These are phyloP conservation scores for Lichtheimia hyalospora DNA, from an alignment of 371 early-diverging fungal genomes.

Conservation along the genomic window DNA sequence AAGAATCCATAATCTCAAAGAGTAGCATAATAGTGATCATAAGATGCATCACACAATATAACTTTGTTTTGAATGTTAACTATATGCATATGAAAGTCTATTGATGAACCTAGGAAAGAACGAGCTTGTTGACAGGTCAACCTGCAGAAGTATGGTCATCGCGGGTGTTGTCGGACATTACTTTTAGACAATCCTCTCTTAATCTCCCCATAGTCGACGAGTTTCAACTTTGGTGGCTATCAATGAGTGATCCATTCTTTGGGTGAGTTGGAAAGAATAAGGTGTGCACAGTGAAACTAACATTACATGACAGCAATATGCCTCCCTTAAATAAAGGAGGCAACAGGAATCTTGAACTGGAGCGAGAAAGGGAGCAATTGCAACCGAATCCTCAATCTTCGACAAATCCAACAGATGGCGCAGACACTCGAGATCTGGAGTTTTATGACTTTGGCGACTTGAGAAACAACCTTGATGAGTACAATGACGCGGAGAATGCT, in stretches of 20 bases:
- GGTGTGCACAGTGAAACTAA: conserved; percentile 1
- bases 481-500: conserved; percentile 40
- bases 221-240: too few relatives aligned
- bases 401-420: background rate
- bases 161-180: too few relatives aligned
- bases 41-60: too few relatives aligned
- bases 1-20: too few relatives aligned
- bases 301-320: conserved; percentile 46
- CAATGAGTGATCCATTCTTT: conserved; percentile 53
- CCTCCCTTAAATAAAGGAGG: conserved; percentile 55
- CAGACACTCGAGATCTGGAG: conserved; percentile 23
- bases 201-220: too few relatives aligned
- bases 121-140: too few relatives aligned
- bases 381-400: conserved; percentile 11
- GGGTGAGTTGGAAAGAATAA: conserved; percentile 31
- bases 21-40: too few relatives aligned
- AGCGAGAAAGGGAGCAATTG: conserved; percentile 20
- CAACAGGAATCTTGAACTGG: conserved; percentile 33
- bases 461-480: conserved; percentile 32
- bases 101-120: too few relatives aligned
- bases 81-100: too few relatives aligned
- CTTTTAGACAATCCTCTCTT: too few relatives aligned
- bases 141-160: too few relatives aligned
- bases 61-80: too few relatives aligned
- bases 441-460: conserved; percentile 47